Evolutionary conservation across 2,329 filamentous ascomycete species (phyloP).

Genomic region (Fusarium sp.): DNA sequence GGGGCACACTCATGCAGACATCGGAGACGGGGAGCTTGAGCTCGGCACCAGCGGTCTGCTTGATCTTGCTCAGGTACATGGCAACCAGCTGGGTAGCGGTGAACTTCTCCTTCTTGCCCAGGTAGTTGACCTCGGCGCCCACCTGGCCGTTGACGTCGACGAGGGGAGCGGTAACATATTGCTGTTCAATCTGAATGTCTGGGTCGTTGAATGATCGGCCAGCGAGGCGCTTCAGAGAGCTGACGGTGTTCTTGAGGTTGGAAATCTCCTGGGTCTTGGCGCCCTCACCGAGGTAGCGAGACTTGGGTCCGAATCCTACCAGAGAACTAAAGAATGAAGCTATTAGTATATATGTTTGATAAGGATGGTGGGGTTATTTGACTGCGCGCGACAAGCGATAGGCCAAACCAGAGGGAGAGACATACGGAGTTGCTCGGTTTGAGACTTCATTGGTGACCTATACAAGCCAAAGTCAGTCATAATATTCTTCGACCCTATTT

Average conservation of each 20-base stretch:
- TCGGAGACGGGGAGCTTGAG: constrained; percentile 93
- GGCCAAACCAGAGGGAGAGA: constrained; percentile 50
- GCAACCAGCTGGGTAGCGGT: constrained; percentile 92
- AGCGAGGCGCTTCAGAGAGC: constrained; percentile 90
- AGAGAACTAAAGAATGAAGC: constrained; percentile 74
- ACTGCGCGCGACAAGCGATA: constrained; percentile 21
- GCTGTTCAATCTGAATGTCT: constrained; percentile 92
- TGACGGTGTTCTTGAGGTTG: constrained; percentile 99
- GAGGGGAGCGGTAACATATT: constrained; percentile 88
- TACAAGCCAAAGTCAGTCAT: constrained; percentile 37
- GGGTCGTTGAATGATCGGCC: constrained; percentile 90
- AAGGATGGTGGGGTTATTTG: constrained; percentile 30
- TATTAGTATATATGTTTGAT: constrained; percentile 48
- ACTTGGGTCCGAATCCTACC: constrained; percentile 95
- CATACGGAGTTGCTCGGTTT: constrained; percentile 97
- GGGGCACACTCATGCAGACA: constrained; percentile 92
- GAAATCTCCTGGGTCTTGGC: constrained; percentile 99
- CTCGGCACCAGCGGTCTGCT: constrained; percentile 87
- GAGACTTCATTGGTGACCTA: constrained; percentile 99
- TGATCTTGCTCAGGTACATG: constrained; percentile 97
- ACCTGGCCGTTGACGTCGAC: constrained; percentile 95
- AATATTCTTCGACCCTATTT: neutral
- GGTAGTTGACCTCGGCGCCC: constrained; percentile 92
- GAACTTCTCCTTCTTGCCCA: constrained; percentile 96
- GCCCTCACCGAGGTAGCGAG: constrained; percentile 92